Percentiles rank a stretch among this genome's conserved stretches.
Evolutionary conservation across 345 rosid genomes (phyloP).

Genomic region (Chamaenerion angustifolium): DNA sequence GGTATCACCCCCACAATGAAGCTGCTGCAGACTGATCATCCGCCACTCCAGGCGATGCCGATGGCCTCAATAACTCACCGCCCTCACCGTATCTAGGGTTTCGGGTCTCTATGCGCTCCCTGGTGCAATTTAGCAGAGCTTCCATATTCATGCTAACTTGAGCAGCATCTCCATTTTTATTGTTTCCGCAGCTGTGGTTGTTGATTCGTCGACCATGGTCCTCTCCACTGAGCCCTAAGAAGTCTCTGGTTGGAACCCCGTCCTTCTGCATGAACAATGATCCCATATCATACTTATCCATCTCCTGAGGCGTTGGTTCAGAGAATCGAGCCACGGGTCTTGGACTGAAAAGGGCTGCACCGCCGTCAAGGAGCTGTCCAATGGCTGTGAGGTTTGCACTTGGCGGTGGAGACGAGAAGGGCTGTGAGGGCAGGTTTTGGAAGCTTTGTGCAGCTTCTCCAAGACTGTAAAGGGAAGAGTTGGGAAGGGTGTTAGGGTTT

Average conservation of each 20-base stretch:
- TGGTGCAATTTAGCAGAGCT: neutral
- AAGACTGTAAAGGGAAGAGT: conserved; percentile 10
- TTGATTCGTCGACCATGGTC: neutral
- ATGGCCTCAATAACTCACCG: no score
- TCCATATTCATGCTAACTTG: neutral
- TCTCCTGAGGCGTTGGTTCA: no score
- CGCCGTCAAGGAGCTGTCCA: conserved; percentile 1
- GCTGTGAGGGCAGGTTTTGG: conserved; percentile 93
- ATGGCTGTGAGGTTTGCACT: conserved; percentile 12
- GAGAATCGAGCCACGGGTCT: no score
- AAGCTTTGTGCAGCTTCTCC: conserved; percentile 9
- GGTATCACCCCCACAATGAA: no score
- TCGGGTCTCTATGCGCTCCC: neutral
- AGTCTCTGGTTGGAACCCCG: conserved; percentile 8
- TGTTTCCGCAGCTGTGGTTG: no score
- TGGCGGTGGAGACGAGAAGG: conserved; percentile 49
- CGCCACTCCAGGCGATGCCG: no score
- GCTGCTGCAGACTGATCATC: no score
- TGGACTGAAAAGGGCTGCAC: no score
- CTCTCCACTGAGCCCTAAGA: conserved; percentile 6
- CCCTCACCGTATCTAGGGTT: no score
- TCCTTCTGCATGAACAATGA: no score
- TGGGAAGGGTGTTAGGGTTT: no score
- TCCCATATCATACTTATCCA: neutral
- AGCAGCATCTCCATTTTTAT: no score